Evolutionary conservation across 1,284 basidiomycete genomes (phyloP).

Genomic region (Trametes polyzona): DNA sequence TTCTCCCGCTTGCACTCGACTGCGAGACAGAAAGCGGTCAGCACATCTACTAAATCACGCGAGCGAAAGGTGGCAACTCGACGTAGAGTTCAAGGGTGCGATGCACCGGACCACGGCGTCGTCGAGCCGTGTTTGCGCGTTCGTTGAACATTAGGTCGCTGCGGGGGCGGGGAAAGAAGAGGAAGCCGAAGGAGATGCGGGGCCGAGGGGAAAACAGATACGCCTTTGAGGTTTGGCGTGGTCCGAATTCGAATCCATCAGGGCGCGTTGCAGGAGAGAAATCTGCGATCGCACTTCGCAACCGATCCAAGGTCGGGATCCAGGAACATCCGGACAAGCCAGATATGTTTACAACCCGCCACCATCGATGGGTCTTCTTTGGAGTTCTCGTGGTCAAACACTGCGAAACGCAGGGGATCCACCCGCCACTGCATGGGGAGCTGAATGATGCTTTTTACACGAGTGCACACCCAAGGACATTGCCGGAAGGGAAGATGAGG

Average conservation of each 20-base stretch:
- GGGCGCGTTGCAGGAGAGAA: too few species aligned
- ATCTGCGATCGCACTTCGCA: not conserved
- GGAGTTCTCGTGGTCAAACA: too few species aligned
- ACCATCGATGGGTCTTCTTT: not conserved
- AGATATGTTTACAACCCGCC: too few species aligned
- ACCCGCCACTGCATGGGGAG: too few species aligned
- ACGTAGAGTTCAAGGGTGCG: conserved; percentile 1
- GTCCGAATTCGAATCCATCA: too few species aligned
- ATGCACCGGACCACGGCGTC: too few species aligned
- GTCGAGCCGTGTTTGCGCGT: not conserved
- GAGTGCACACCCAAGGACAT: too few species aligned
- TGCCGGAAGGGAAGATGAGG: too few species aligned
- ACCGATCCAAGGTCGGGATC: not conserved
- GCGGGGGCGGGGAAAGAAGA: not conserved
- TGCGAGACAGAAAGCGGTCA: not conserved
- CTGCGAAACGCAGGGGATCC: too few species aligned
- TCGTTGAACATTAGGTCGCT: not conserved
- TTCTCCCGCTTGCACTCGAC: not conserved
- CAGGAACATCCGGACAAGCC: not conserved
- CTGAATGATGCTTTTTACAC: too few species aligned
- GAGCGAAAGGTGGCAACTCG: not conserved
- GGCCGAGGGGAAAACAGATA: not conserved
- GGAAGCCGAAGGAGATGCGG: not conserved
- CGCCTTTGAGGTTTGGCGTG: too few species aligned
- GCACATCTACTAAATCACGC: not conserved